Base-by-base conservation (phyloP, 1,139 yeast genomes). In the Yamadazyma triangularis region DNA sequence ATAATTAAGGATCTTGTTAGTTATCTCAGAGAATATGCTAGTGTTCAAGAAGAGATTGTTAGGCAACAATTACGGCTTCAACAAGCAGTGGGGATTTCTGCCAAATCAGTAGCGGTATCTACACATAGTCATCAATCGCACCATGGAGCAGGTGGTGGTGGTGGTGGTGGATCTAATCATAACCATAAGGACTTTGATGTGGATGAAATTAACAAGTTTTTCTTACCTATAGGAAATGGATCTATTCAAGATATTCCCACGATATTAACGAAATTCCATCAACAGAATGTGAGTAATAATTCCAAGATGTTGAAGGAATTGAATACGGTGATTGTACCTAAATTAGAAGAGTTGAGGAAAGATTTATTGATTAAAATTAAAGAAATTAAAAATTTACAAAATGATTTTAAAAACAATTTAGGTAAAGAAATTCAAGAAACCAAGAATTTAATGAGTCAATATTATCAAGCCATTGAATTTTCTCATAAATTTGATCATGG, bases 11-110 rank as follows among this genome's bases (percentile, higher is more conserved):
- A 89, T 23, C 60, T 91, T 35, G 71, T 85, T 16, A 74, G 70
- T 32, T 91, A 91, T 53, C 66, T 89, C 40, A 74, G 73, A 42
- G 96, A 88, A 47, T 83, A 80, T 29, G 86, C 87, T 10, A 73
- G 83, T 13, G 91, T 85, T 28, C 93, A 87, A 53, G 96, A 88
- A 50, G 96, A 87, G 50, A 75, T 84, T 15, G 80, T 85, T 23
- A 73, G 95, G 38, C 95, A 86, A 50, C 94, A 87, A 53, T 65
- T 79, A 33, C 67, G 95, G 31, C 67, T 89, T 27, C 86, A 85
- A 42, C 89, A 86, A 53, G 86, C 95, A 7, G 80, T 86, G 18
- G 71, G 72, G 3, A 50, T 56, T 10, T 47, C 62, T 6, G 49
- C 55, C 10, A 40, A 48, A 24, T 38, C 48, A 4, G 38, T 39